Conservation (phyloP, 306 rosid genomes). For the Dryas drummondii region DNA sequence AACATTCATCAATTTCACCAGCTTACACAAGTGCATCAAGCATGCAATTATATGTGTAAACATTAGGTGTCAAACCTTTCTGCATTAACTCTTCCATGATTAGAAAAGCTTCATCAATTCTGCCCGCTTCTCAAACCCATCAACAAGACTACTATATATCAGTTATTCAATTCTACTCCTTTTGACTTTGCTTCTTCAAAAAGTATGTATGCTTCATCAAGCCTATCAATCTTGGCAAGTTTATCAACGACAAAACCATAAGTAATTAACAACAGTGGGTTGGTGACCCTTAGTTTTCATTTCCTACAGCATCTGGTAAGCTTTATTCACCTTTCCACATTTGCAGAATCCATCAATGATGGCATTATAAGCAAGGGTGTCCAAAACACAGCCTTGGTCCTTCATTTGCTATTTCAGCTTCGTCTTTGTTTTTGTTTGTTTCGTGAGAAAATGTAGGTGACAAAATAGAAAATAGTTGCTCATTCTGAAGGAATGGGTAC, state of each 20-base stretch:
- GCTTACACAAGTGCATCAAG: conserved; percentile 90
- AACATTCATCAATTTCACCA: conserved; percentile 63
- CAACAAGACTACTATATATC: conserved; percentile 80
- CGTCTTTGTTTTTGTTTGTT: no score
- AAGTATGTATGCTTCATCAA: conserved; percentile 94
- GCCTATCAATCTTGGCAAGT: conserved; percentile 89
- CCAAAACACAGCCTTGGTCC: conserved; percentile 80
- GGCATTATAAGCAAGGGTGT: conserved; percentile 76
- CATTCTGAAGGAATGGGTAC: no score
- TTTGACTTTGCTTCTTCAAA: conserved; percentile 92
- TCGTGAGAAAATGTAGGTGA: no score
- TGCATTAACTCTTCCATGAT: conserved; percentile 94
- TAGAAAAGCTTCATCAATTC: conserved; percentile 89
- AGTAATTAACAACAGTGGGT: conserved; percentile 68
- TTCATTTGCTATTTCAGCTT: conserved; percentile 39
- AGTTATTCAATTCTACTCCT: conserved; percentile 66
- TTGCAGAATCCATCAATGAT: conserved; percentile 89
- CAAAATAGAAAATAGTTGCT: no score
- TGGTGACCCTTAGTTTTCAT: conserved; percentile 82
- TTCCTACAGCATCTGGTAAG: conserved; percentile 87
- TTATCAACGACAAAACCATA: conserved; percentile 91
- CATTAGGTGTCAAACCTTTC: conserved; percentile 72
- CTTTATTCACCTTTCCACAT: conserved; percentile 84
- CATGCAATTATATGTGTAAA: conserved; percentile 88
- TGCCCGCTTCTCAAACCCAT: conserved; percentile 95